Evolutionary conservation across 345 rosid species (phyloP).

Genomic region (Kernera saxatilis): DNA sequence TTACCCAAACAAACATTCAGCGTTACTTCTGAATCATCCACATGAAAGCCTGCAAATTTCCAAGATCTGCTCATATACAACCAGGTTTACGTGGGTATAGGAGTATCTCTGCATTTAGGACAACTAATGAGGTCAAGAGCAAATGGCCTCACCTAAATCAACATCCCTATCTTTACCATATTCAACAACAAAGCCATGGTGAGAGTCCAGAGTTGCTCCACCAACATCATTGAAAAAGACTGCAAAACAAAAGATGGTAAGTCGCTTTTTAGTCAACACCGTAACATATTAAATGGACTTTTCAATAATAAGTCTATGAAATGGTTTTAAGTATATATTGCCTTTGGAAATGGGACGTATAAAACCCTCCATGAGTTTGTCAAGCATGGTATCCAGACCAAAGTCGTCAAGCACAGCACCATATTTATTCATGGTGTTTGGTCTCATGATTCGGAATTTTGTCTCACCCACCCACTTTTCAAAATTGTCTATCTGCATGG

Average conservation of each 20-base stretch:
- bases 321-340: constrained; percentile 12
- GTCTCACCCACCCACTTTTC: constrained; percentile 79
- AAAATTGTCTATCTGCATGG: constrained; percentile 73
- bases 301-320: not conserved
- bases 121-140: not conserved
- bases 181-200: constrained; percentile 97
- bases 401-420: constrained; percentile 98
- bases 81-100: not conserved
- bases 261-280: not conserved
- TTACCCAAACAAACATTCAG: constrained; percentile 95
- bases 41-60: constrained; percentile 73
- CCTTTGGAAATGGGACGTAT: constrained; percentile 81
- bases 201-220: constrained; percentile 88
- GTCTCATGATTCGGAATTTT: constrained; percentile 82
- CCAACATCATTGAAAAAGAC: constrained; percentile 94
- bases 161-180: constrained; percentile 84
- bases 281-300: not conserved
- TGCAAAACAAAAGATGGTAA: constrained; percentile 29
- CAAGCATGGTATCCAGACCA: constrained; percentile 87
- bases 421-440: constrained; percentile 92
- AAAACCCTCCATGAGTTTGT: constrained; percentile 66
- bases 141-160: constrained; percentile 67
- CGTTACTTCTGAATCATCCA: constrained; percentile 97
- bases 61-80: not conserved
- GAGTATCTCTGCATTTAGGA: not conserved